phyloP scores from a whole-genome alignment of 345 rosid species.

The Limnanthes douglasii region DNA sequence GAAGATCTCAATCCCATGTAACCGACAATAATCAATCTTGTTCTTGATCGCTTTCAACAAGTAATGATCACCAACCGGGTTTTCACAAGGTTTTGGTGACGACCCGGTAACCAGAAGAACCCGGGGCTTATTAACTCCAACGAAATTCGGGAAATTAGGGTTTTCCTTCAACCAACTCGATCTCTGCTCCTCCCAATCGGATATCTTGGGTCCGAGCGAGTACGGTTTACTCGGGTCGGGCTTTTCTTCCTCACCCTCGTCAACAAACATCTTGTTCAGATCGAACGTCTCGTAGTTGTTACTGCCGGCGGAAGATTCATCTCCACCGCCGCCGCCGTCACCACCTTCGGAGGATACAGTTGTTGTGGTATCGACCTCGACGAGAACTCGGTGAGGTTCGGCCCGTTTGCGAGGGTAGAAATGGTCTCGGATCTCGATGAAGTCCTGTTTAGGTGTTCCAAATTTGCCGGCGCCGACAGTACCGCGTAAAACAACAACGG shows the following conservation, averaged over 20 bases:
- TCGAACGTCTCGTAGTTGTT: slow-evolving; percentile 36
- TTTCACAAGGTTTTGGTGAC: slow-evolving; percentile 64
- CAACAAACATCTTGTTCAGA: slow-evolving; percentile 22
- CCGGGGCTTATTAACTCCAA: slow-evolving; percentile 36
- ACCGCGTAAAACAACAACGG: slow-evolving; percentile 78
- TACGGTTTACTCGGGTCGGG: slow-evolving; percentile 27
- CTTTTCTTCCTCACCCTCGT: slow-evolving; percentile 32
- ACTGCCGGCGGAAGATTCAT: background rate
- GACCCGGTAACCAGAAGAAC: slow-evolving; percentile 70
- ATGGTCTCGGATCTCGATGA: slow-evolving; percentile 51
- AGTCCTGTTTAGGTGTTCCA: slow-evolving; percentile 81
- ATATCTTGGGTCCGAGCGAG: slow-evolving; percentile 43
- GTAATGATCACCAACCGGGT: slow-evolving; percentile 64
- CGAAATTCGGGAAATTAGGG: slow-evolving; percentile 36
- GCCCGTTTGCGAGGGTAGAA: slow-evolving; percentile 40
- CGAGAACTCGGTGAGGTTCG: slow-evolving; percentile 58
- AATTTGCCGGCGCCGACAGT: slow-evolving; percentile 85
- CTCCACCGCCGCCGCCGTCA: background rate
- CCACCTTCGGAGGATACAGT: slow-evolving; percentile 16
- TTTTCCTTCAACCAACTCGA: slow-evolving; percentile 33
- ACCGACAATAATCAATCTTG: slow-evolving; percentile 63
- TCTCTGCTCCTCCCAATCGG: slow-evolving; percentile 56
- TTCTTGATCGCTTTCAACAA: slow-evolving; percentile 55
- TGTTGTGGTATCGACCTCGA: slow-evolving; percentile 34
- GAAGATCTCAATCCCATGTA: slow-evolving; percentile 64